Percentiles rank a stretch among this genome's conserved stretches.
Conservation (phyloP, 139 green algal species). For the Klebsormidium nitens region DNA sequence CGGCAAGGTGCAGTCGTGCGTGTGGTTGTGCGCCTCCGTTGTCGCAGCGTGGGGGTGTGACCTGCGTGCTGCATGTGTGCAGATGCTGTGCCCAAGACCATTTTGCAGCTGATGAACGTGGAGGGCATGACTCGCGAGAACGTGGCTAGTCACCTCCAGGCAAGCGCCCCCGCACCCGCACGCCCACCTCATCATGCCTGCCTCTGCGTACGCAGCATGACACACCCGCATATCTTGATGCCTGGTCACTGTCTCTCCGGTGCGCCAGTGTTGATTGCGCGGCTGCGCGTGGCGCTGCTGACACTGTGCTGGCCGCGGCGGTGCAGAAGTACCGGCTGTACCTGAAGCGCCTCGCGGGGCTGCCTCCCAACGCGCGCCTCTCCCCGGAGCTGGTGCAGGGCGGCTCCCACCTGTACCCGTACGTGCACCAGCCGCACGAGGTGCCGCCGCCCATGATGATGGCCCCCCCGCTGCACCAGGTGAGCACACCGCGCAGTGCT, state of each 20-base stretch:
- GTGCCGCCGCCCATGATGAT: no score
- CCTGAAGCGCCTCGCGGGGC: slow-evolving; percentile 53
- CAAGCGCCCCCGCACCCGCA: no score
- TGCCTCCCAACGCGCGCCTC: slow-evolving; percentile 25
- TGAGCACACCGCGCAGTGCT: no score
- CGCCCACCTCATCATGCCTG: no score
- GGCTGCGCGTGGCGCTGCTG: no score
- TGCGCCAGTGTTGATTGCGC: no score
- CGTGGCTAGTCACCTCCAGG: slow-evolving; percentile 43
- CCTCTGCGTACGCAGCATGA: no score
- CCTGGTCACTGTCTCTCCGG: no score
- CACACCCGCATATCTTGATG: no score
- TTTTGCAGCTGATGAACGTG: slow-evolving; percentile 88
- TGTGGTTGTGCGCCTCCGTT: neutral
- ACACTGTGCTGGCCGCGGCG: slow-evolving; percentile 83
- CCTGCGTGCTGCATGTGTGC: slow-evolving; percentile 1
- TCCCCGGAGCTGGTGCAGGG: slow-evolving; percentile 12
- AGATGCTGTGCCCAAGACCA: slow-evolving; percentile 82
- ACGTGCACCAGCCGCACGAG: no score
- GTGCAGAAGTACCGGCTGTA: slow-evolving; percentile 88
- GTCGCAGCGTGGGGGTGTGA: slow-evolving; percentile 50
- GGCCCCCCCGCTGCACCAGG: no score
- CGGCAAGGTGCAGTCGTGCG: neutral
- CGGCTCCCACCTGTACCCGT: no score
- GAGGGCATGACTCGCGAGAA: slow-evolving; percentile 89